These are phyloP conservation scores for Chaetomium olivaceum DNA, from an alignment of 2,329 filamentous ascomycete genomes.

Conservation along the genomic window DNA sequence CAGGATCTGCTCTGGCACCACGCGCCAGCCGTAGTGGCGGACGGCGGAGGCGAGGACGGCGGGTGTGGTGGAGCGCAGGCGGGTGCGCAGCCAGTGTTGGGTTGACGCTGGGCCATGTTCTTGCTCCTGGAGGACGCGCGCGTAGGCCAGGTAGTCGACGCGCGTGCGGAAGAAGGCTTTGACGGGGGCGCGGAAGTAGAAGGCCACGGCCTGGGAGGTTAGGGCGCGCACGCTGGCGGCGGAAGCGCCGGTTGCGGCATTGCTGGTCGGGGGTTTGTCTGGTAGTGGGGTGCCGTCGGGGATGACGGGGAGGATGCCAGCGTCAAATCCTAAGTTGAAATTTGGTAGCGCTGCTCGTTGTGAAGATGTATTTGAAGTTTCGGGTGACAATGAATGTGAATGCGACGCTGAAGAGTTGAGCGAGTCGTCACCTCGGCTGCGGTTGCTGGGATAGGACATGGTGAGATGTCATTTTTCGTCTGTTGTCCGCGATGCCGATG, in stretches of 20 bases:
- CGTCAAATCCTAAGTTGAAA: background rate
- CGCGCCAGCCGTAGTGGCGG: conserved; percentile 68
- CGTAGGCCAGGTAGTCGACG: conserved; percentile 75
- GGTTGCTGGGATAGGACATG: conserved; percentile 25
- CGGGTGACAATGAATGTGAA: background rate
- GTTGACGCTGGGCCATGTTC: conserved; percentile 39
- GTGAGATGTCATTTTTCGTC: conserved; percentile 24
- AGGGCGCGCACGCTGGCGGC: conserved; percentile 82
- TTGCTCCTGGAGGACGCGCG: conserved; percentile 53
- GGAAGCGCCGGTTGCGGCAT: conserved; percentile 68
- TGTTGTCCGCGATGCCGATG: background rate
- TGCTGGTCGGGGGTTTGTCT: conserved; percentile 30
- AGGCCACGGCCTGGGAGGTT: conserved; percentile 79
- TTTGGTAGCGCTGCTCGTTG: background rate
- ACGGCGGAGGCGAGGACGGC: conserved; percentile 69
- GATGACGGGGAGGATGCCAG: conserved; percentile 29
- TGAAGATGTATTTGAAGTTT: background rate
- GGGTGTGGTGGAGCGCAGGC: conserved; percentile 65
- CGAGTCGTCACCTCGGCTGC: conserved; percentile 22
- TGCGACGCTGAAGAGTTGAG: background rate
- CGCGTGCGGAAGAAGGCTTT: conserved; percentile 91
- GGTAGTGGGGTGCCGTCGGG: conserved; percentile 25
- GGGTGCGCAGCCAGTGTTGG: conserved; percentile 45
- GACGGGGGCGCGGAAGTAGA: conserved; percentile 88
- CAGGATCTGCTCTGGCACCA: conserved; percentile 74